Evolutionary conservation across 2,329 filamentous ascomycete genomes (phyloP).

Genomic region (Aspergillus intermedius): DNA sequence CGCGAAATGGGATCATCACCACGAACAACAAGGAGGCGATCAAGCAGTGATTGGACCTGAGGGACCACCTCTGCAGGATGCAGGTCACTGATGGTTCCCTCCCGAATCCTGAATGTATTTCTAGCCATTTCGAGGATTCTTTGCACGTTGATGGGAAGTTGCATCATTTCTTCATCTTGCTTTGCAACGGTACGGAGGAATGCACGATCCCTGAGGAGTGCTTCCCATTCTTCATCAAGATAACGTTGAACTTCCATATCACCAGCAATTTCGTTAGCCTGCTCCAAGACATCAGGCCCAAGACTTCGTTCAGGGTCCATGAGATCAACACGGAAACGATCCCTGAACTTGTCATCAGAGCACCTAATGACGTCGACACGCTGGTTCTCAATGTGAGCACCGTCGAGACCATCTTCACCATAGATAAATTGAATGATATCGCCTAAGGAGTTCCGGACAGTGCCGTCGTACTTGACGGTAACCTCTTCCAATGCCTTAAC

Average conservation of each 20-base stretch:
- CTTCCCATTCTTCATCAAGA: slow-evolving; percentile 82
- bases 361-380: slow-evolving; percentile 78
- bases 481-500: slow-evolving; percentile 98
- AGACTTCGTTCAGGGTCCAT: slow-evolving; percentile 64
- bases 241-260: slow-evolving; percentile 81
- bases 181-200: slow-evolving; percentile 66
- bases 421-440: slow-evolving; percentile 97
- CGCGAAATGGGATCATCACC: slow-evolving; percentile 73
- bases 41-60: slow-evolving; percentile 66
- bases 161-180: slow-evolving; percentile 78
- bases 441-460: slow-evolving; percentile 90
- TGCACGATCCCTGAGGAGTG: slow-evolving; percentile 65
- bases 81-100: slow-evolving; percentile 77
- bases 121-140: slow-evolving; percentile 88
- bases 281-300: slow-evolving; percentile 67
- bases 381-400: slow-evolving; percentile 88
- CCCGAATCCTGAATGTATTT: slow-evolving; percentile 84
- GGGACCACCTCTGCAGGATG: slow-evolving; percentile 83
- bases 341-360: slow-evolving; percentile 69
- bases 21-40: slow-evolving; percentile 76
- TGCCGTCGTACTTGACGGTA: slow-evolving; percentile 95
- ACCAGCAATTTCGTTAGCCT: slow-evolving; percentile 77
- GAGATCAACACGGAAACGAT: slow-evolving; percentile 78
- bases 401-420: slow-evolving; percentile 93
- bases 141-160: slow-evolving; percentile 83